Evolutionary conservation across 805 yeast species (phyloP), one percentile per base, ranked within the genome.

Genomic region (Ogataea philodendri): DNA sequence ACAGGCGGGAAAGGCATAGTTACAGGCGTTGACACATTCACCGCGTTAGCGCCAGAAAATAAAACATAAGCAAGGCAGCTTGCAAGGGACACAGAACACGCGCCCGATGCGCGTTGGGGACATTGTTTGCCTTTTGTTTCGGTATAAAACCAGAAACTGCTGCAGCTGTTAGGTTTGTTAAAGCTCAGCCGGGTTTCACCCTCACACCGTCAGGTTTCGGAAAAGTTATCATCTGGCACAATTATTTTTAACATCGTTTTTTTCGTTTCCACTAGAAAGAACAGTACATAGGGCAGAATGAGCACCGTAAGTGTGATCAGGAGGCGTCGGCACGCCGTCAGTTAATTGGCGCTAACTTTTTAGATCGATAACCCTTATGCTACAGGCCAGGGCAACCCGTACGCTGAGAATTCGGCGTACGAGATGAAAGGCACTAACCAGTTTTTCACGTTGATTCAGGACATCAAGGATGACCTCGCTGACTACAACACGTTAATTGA

Each of bases 401-500:
- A 49, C 32, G 37, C 47, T 10, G 44, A 47, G 33, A 25, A 37
- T 11, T 25, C 33, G 26, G 35, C 34, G 16, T 47, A 51, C 33
- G 55, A 49, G 47, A 27, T 50, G 46, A 35, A 40, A 35, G 44
- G 41, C 26, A 33, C 47, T 9, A 48, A 78, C 36, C 69, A 66
- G 33, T 85, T 83, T 57, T 84, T 84, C 75, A 70, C 73, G 44
- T 78, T 76, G 51, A 76, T 84, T 41, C 80, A 80, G 54, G 70
- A 69, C 45, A 75, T 86, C 59, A 81, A 84, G 63, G 72, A 71
- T 43, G 77, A 77, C 50, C 70, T 86, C 46, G 80, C 76, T 45
- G 80, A 79, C 59, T 86, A 83, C 61, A 77, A 79, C 55, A 76
- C 73, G 53, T 65, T 82, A 45, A 75, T 86, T 44, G 78, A 78